Evolutionary conservation across 768 basidiomycete genomes (phyloP), one percentile per base, ranked within the genome.

Genomic region (Leccinum arenicola): DNA sequence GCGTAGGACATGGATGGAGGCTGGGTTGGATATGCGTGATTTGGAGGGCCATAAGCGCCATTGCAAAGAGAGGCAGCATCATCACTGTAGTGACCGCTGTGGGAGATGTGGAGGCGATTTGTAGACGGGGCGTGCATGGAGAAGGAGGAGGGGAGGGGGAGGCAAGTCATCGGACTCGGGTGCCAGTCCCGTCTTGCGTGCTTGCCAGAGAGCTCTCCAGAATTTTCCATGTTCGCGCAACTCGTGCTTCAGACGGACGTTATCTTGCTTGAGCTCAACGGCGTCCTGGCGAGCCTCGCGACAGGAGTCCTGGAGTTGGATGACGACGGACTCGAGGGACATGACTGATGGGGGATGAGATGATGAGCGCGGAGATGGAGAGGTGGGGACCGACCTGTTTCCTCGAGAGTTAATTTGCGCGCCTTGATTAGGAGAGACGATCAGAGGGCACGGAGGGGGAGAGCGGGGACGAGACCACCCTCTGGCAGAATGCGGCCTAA

Each of bases 381-480:
- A 35, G 14, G 50, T n/a, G 50, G 14, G 14, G 9, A 64, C 68
- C 60, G 61, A 83, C 83, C 84, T 78, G 91, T 91, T 70, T 91
- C 91, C 72, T 93, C 91, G 62, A 93, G 83, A 12, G 90, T 93
- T 93, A 93, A 73, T 90, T 92, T 50, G 89, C 89, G 64, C 91
- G 82, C 69, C 72, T 73, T 62, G 51, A 65, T 50, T 40, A n/a
- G n/a, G 57, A 57, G 57, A 55, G 47, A 57, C 15, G 66, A 71
- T 66, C 69, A 70, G 60, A 60, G 35, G 61, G 57, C n/a, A 33
- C 54, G 47, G 52, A 57, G 51, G 10, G 21, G 49, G 23, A 33
- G 36, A 17, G 19, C n/a, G 38, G 55, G 25, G 50, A 45, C 33
- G 51, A 29, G 62, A 61, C 66, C 52, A 73, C 23, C 64, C 89